Evolutionary conservation across 306 rosid species (phyloP).

Genomic region (Cercis canadensis): DNA sequence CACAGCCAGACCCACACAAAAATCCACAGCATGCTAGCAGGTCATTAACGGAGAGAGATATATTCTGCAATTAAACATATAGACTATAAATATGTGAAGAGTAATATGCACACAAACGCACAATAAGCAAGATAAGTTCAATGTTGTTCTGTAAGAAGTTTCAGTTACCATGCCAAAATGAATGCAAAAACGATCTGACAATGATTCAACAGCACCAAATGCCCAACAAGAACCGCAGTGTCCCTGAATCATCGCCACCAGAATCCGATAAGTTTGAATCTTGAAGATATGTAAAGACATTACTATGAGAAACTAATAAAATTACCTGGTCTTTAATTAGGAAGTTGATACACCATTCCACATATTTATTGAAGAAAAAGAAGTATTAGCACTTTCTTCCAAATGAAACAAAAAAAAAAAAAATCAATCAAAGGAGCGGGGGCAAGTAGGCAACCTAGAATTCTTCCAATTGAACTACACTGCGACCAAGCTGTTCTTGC

Average conservation of each 20-base stretch:
- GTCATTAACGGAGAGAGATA: conserved; percentile 87
- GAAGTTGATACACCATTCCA: conserved; percentile 51
- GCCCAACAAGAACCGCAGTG: conserved; percentile 99
- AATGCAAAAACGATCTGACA: conserved; percentile 92
- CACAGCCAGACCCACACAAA: conserved; percentile 87
- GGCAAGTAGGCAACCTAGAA: conserved; percentile 61
- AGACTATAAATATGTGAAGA: not conserved
- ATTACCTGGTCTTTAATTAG: conserved; percentile 80
- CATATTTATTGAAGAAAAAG: conserved; percentile 28
- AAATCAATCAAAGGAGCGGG: conserved; percentile 12
- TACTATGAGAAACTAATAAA: not conserved
- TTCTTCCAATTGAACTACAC: conserved; percentile 78
- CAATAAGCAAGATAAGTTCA: conserved; percentile 16
- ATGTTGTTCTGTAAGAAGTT: conserved; percentile 8
- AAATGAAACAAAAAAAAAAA: conserved; percentile 18
- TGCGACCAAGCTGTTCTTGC: conserved; percentile 92
- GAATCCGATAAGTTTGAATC: conserved; percentile 23
- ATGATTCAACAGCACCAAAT: conserved; percentile 91
- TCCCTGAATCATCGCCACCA: conserved; percentile 62
- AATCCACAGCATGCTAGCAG: conserved; percentile 95
- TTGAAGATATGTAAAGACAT: conserved; percentile 3
- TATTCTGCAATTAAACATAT: conserved; percentile 60
- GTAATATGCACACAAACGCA: conserved; percentile 19
- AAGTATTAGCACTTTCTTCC: conserved; percentile 49
- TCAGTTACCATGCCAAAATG: conserved; percentile 62